These are phyloP conservation scores for Phragmites australis DNA, from an alignment of 176 grass and related monocot species.

Conservation along the genomic window DNA sequence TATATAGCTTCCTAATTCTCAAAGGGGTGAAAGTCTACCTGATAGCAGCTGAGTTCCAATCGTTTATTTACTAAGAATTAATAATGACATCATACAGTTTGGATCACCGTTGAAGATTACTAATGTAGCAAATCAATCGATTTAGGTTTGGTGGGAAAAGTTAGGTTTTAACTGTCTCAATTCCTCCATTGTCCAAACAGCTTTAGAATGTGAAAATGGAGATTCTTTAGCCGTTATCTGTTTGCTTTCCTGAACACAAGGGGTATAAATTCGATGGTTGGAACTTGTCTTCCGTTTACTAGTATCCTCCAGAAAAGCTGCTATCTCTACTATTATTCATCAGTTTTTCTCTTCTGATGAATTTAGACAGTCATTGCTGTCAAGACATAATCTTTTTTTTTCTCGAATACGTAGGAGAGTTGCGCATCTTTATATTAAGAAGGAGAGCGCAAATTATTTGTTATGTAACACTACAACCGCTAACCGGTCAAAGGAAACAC, in stretches of 20 bases:
- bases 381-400: too few species aligned
- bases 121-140: not conserved
- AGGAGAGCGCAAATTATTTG: too few species aligned
- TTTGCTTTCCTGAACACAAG: conserved; percentile 1
- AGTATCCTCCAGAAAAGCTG: not conserved
- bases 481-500: too few species aligned
- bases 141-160: not conserved
- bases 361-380: not conserved
- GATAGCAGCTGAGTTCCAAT: not conserved
- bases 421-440: too few species aligned
- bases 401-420: too few species aligned
- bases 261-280: not conserved
- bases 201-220: not conserved
- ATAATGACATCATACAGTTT: not conserved
- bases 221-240: not conserved
- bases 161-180: not conserved
- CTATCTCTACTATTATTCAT: not conserved
- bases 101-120: not conserved
- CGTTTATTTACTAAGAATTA: not conserved
- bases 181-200: not conserved
- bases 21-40: not conserved
- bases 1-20: not conserved
- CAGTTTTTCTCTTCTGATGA: conserved; percentile 11
- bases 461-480: too few species aligned
- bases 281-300: too few species aligned